Base-by-base conservation (phyloP, 257 asterid species). In the Ophiorrhiza pumila region DNA sequence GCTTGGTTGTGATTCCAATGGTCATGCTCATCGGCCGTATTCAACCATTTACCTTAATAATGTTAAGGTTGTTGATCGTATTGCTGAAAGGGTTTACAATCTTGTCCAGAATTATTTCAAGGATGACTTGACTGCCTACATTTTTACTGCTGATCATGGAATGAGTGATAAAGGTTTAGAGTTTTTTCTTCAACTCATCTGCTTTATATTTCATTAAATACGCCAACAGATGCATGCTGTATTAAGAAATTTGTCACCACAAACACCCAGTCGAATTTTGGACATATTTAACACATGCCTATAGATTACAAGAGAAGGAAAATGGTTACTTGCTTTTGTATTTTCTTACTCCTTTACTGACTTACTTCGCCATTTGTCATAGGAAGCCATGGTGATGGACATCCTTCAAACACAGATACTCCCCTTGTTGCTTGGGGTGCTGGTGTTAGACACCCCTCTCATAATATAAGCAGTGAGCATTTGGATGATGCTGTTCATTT, bases 381-480 rank as follows among this genome's bases (percentile, higher is more conserved):
- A 94, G 98, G 99, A 75, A 94, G 98, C 76, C 99, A 94, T 74
- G 98, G 99, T 78, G 99, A 94, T 84, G 99, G 99, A 72, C 98
- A 94, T 83, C 97, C 97, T 23, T 74, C 99, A 65, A 88, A 90
- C 82, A 94, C 98, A 11, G 98, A 90, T 74, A 94, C 99, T 69
- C 98, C 99, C 46, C 96, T 94, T n/a, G 98, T 94, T 79, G 98
- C 85, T 73, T 94, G 98, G 98, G 99, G 99, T 61, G 96, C 98
- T 31, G 99, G 99, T 37, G 83, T 90, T 32, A 77, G 78, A 53
- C 62, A 86, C 72, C 98, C 99, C 53, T 65, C 80, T 67, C 88
- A 84, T 49, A 73, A 75, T 65, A 76, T 85, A 65, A 81, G 59
- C 74, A 67, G 74, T 65, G 84, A 86, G 77, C 90, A 83, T 69